Evolutionary conservation across 1,284 basidiomycete genomes (phyloP).

Genomic region (Veloboletus limbatus): DNA sequence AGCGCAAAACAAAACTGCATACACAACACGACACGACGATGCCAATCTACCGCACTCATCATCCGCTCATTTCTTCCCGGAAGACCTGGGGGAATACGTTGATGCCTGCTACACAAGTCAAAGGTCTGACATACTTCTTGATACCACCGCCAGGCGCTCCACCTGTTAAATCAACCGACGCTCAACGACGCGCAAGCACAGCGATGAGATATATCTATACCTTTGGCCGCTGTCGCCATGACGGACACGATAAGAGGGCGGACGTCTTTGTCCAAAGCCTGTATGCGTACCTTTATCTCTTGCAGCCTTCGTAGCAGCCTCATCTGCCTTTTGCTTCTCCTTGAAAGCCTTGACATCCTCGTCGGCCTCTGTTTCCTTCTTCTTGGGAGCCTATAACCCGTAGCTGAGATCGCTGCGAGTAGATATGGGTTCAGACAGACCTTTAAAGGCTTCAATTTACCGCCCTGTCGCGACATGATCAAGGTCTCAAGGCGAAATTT

Average conservation of each 20-base stretch:
- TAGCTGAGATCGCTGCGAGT: neutral
- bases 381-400: slow-evolving; percentile 68
- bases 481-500: no score
- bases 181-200: slow-evolving; percentile 5
- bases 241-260: neutral
- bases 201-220: slow-evolving; percentile 38
- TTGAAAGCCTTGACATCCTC: slow-evolving; percentile 73
- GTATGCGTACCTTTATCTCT: slow-evolving; percentile 57
- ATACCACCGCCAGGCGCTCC: slow-evolving; percentile 72
- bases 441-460: slow-evolving; percentile 78
- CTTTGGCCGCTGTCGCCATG: slow-evolving; percentile 55
- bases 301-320: slow-evolving; percentile 64
- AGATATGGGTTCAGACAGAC: slow-evolving; percentile 26
- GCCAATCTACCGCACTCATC: neutral
- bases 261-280: neutral
- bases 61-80: slow-evolving; percentile 60
- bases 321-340: slow-evolving; percentile 69
- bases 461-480: slow-evolving; percentile 79
- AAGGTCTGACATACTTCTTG: slow-evolving; percentile 63
- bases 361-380: slow-evolving; percentile 67
- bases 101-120: slow-evolving; percentile 7
- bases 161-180: slow-evolving; percentile 38
- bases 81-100: slow-evolving; percentile 48
- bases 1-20: neutral
- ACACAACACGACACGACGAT: slow-evolving; percentile 5